Evolutionary conservation across 805 yeast genomes (phyloP), one percentile per base, ranked within the genome.

Genomic region (Nematodospora valgi): DNA sequence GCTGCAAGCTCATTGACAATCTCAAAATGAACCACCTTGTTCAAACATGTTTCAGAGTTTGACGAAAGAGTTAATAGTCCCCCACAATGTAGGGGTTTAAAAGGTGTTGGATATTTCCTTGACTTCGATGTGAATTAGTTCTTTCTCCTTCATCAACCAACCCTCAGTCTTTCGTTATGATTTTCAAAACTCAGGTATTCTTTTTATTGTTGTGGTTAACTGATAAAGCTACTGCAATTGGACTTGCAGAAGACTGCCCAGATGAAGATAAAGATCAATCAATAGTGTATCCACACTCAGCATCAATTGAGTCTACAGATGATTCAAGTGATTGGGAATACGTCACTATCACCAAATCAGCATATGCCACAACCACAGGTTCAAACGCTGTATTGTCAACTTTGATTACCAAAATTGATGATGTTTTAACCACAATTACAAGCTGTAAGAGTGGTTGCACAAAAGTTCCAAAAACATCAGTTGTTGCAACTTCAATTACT

Each of bases 121-220:
- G n/a, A n/a, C n/a, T n/a, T n/a, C n/a, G n/a, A n/a, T n/a, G 11
- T 25, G 17, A 13, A 25, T 25, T 25, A 6, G 5, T 12, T 6
- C 6, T 13, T 25, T 14, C 15, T 25, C 16, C 5, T 11, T 11
- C n/a, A 6, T n/a, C 23, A 29, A n/a, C 32, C 23, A 30, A 30
- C 34, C n/a, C n/a, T 30, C 23, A 30, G 34, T 30, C 34, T 3
- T 21, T 30, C 34, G 34, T 30, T 30, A 23, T 30, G 34, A 13
- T 23, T 14, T 22, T 23, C 4, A 30, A 30, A 23, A 11, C 27
- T 23, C 27, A 19, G 11, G 6, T 16, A 6, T 28, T 23, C 10
- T 11, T 30, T 15, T 30, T 30, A 16, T 23, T 30, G 16, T 23
- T 30, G 13, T 14, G 16, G 15, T 13, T 16, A 5, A 23, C 16